Base-by-base conservation (phyloP, 805 yeast species). In the Metschnikowia dekortorum region DNA sequence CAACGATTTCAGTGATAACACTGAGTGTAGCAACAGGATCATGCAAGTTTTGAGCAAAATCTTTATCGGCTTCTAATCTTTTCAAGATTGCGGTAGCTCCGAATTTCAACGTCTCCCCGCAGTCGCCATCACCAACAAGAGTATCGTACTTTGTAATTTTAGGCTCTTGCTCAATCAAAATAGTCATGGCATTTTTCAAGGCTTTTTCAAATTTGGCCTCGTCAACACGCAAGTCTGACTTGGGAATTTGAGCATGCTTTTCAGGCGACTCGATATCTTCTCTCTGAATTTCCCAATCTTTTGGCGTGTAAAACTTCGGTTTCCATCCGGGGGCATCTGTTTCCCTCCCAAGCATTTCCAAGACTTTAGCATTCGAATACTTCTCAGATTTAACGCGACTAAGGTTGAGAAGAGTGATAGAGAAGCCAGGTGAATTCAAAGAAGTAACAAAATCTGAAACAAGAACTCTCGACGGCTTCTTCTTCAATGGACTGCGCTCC, bases 41-140 rank as follows among this genome's bases (percentile, higher is more conserved):
- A 14, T 60, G 44, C 37, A 76, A 56, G 8, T 52, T 46, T 39
- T 60, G 50, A 30, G 49, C 47, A 44, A 67, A 64, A n/a, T 66
- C 67, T 8, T 66, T 58, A 29, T 66, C 64, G 16, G 61, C 46
- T 8, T 74, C 70, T 43, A 89, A 68, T 18, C 82, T 80, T 9
- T 75, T 70, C 40, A 82, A 66, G 39, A 91, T 79, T 1, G 87
- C 90, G 49, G 83, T 76, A 30, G 90, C 94, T 37, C 97, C 98
- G 26, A 81, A 78, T 11, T 83, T 88, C 53, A 91, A 71, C 0
- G 97, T 91, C 60, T 89, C 94, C 38, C 98, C 98, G 69, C 97
- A 91, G 65, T 91, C 98, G 59, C 98, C 98, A 66, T 91, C 98
- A 51, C 98, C 98, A 1, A 92, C 97, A 57, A 83, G 76, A 1